Percentiles rank a stretch among this genome's conserved stretches.
phyloP scores from a whole-genome alignment of 2,329 filamentous ascomycete genomes.

The Plenodomus lindquistii region DNA sequence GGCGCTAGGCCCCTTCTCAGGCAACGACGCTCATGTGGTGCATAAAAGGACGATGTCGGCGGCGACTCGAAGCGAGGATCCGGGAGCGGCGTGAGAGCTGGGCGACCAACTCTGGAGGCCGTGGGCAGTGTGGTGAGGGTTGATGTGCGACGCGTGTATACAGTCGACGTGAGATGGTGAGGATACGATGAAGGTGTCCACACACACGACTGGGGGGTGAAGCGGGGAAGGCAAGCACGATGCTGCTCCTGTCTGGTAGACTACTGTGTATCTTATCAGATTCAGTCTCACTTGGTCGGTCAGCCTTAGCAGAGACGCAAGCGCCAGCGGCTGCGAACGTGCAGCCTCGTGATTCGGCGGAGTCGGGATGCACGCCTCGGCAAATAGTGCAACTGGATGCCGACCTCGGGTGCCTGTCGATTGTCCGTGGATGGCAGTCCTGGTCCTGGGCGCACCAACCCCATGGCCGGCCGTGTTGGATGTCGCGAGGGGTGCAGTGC shows the following conservation, averaged over 20 bases:
- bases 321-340: constrained; percentile 5
- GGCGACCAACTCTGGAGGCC: neutral
- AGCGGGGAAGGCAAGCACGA: constrained; percentile 3
- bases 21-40: constrained; percentile 16
- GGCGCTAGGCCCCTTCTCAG: constrained; percentile 14
- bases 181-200: neutral
- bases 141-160: neutral
- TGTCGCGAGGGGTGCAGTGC: neutral
- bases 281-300: constrained; percentile 6
- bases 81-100: constrained; percentile 6
- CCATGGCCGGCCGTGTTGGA: neutral
- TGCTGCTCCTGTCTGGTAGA: neutral
- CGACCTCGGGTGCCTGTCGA: constrained; percentile 17
- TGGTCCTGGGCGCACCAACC: neutral
- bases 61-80: constrained; percentile 2
- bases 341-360: constrained; percentile 18
- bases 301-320: constrained; percentile 18
- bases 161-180: no score
- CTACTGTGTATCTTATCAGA: neutral
- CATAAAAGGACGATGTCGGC: constrained; percentile 16
- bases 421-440: constrained; percentile 1
- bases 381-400: no score
- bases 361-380: constrained; percentile 17
- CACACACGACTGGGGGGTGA: neutral
- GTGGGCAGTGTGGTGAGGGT: neutral